These are phyloP conservation scores for Lipomyces lipofer DNA, from an alignment of 805 yeast species.

Conservation along the genomic window DNA sequence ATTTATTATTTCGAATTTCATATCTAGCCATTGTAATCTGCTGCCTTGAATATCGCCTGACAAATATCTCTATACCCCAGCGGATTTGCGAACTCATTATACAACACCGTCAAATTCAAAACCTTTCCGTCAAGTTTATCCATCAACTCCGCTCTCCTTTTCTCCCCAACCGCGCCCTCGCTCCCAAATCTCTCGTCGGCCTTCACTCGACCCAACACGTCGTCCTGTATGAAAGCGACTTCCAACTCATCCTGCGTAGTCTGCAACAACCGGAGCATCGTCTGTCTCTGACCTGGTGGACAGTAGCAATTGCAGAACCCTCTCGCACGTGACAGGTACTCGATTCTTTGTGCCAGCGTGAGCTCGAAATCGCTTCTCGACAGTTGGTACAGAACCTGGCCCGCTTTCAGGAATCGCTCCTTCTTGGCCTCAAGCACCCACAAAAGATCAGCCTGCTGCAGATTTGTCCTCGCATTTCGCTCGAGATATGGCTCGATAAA, in stretches of 20 bases:
- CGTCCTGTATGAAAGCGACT: constrained; percentile 83
- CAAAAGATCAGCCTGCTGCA: constrained; percentile 75
- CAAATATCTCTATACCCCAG: constrained; percentile 84
- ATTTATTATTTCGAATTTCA: neutral
- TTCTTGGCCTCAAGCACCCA: constrained; percentile 89
- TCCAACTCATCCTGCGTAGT: constrained; percentile 77
- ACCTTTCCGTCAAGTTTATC: constrained; percentile 62
- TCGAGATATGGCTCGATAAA: constrained; percentile 75
- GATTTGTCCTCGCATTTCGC: constrained; percentile 48
- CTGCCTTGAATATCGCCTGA: constrained; percentile 70
- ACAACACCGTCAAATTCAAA: constrained; percentile 71
- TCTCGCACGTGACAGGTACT: constrained; percentile 84
- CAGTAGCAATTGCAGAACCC: constrained; percentile 87
- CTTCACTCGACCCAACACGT: constrained; percentile 44
- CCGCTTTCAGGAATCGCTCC: constrained; percentile 79
- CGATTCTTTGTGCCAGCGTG: constrained; percentile 72
- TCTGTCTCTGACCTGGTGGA: constrained; percentile 73
- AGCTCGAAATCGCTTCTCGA: constrained; percentile 66
- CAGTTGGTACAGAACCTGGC: constrained; percentile 69
- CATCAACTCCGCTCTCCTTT: constrained; percentile 52
- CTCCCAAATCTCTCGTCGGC: constrained; percentile 47
- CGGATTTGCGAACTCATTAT: constrained; percentile 84
- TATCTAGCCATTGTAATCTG: constrained; percentile 55
- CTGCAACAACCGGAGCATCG: constrained; percentile 67
- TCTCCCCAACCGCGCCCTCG: constrained; percentile 37